phyloP scores from a whole-genome alignment of 352 stramenopile species.

The Phytophthora sansomeana region DNA sequence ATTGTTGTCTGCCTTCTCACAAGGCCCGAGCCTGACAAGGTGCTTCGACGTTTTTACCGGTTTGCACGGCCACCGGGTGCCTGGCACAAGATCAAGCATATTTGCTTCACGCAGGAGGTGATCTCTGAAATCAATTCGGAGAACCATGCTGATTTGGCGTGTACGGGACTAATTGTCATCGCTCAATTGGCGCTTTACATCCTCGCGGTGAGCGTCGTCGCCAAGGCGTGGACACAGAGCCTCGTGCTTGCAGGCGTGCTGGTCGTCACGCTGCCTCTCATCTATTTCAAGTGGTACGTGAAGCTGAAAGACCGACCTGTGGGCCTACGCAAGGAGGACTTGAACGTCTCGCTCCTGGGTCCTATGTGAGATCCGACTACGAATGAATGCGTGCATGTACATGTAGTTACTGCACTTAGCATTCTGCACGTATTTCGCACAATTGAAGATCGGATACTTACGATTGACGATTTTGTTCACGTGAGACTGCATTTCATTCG shows the following conservation, averaged over 20 bases:
- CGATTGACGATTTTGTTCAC: slow-evolving; percentile 31
- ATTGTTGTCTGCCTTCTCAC: slow-evolving; percentile 55
- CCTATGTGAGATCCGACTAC: slow-evolving; percentile 6
- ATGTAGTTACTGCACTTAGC: too few relatives aligned
- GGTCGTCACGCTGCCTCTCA: slow-evolving; percentile 51
- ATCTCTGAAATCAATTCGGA: slow-evolving; percentile 65
- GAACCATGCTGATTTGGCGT: slow-evolving; percentile 68
- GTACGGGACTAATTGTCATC: slow-evolving; percentile 69
- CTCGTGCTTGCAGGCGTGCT: slow-evolving; percentile 53
- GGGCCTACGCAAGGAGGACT: slow-evolving; percentile 61
- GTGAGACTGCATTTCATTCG: slow-evolving; percentile 31
- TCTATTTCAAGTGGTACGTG: slow-evolving; percentile 84
- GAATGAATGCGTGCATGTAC: too few relatives aligned
- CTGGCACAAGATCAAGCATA: slow-evolving; percentile 64
- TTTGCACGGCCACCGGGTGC: slow-evolving; percentile 68
- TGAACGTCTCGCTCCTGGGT: slow-evolving; percentile 53
- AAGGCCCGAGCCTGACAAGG: slow-evolving; percentile 50
- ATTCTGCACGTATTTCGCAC: too few relatives aligned
- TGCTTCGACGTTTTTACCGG: slow-evolving; percentile 72
- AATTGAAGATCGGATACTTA: slow-evolving; percentile 32
- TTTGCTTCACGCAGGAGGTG: slow-evolving; percentile 64
- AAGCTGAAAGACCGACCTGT: slow-evolving; percentile 69
- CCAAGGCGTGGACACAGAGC: slow-evolving; percentile 67
- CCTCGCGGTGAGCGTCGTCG: slow-evolving; percentile 69
- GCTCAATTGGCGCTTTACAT: slow-evolving; percentile 73